Conservation (phyloP, 495 filamentous ascomycete genomes). For the Neurospora sp. region DNA sequence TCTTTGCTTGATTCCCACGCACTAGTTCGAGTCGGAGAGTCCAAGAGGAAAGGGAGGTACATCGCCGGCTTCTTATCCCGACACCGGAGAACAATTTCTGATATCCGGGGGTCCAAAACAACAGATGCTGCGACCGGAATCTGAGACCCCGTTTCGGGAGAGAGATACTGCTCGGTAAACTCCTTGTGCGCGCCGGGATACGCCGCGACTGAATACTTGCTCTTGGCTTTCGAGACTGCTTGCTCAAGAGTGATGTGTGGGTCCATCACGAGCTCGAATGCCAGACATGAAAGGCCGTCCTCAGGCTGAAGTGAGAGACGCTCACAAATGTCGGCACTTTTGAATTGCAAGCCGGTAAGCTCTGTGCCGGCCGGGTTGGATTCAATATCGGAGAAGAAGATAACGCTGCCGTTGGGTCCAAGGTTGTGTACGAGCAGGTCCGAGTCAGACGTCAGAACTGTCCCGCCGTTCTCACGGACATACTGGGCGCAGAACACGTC, state of each 20-base stretch:
- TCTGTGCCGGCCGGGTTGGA: slow-evolving; percentile 1
- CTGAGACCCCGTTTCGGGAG: slow-evolving; percentile 3
- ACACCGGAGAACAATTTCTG: slow-evolving; percentile 37
- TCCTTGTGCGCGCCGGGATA: slow-evolving; percentile 21
- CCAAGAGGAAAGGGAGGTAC: slow-evolving; percentile 50
- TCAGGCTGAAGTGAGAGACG: slow-evolving; percentile 22
- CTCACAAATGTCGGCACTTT: slow-evolving; percentile 25
- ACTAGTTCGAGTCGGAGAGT: slow-evolving; percentile 48
- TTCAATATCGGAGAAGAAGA: slow-evolving; percentile 47
- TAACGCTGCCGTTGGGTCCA: slow-evolving; percentile 44
- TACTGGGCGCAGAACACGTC: slow-evolving; percentile 56
- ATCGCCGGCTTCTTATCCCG: slow-evolving; percentile 26
- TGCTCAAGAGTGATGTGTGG: slow-evolving; percentile 20
- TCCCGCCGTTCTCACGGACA: slow-evolving; percentile 38
- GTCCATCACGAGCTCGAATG: slow-evolving; percentile 32
- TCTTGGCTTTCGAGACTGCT: slow-evolving; percentile 17
- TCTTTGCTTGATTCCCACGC: slow-evolving; percentile 52
- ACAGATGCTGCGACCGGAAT: not conserved
- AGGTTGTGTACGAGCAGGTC: slow-evolving; percentile 64
- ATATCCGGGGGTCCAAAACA: slow-evolving; percentile 38
- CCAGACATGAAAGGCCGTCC: slow-evolving; percentile 19
- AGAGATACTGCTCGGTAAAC: slow-evolving; percentile 38
- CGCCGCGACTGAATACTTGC: slow-evolving; percentile 6
- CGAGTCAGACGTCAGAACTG: slow-evolving; percentile 60
- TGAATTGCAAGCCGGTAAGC: slow-evolving; percentile 31